Base-by-base conservation (phyloP, 1,284 basidiomycete genomes). In the Tilletia walkeri region DNA sequence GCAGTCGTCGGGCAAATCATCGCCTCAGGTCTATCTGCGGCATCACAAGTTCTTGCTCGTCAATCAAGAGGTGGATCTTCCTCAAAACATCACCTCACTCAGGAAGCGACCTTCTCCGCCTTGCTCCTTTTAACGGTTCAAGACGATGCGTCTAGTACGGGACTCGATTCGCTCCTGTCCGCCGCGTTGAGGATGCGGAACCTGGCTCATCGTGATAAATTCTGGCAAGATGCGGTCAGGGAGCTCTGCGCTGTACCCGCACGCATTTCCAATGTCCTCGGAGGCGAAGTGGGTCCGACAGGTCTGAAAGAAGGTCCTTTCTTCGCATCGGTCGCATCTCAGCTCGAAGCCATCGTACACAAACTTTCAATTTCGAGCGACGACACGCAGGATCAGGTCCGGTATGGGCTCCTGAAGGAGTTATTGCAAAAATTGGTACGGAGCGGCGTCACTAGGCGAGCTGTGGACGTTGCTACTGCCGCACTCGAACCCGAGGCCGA, bases 211-310 rank as follows among this genome's bases (percentile, higher is more conserved):
- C 59, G 59, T 9, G 34, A 63, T 4, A 63, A 63, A 16, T 63
- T 63, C 59, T 63, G 59, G 59, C 30, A 18, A 38, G 34, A 63
- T 63, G 59, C 34, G 12, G 36, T 39, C 59, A 63, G 36, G 59
- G 59, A 39, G 59, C 59, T 63, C 36, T 63, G 59, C n/a, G 59
- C 59, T 10, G 59, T 63, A 63, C 59, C 59, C 16, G 59, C n/a
- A 12, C 59, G 59, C 3, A 5, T 63, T 1, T 63, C 34, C 4
- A 63, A 63, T n/a, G n/a, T 63, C 5, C 36, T 63, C 36, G 59
- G 59, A 4, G 18, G 12, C 12, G 36, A 6, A 34, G 59, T 4
- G 30, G 36, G 18, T 1, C 59, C 59, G 18, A 14, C 12, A 18
- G 59, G 12, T 12, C 36, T 63, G 34, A 14, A 63, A 5, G 59